Evolutionary conservation across 192 early-diverging fungal species (phyloP).

Genomic region (Backusella tuberculispora): DNA sequence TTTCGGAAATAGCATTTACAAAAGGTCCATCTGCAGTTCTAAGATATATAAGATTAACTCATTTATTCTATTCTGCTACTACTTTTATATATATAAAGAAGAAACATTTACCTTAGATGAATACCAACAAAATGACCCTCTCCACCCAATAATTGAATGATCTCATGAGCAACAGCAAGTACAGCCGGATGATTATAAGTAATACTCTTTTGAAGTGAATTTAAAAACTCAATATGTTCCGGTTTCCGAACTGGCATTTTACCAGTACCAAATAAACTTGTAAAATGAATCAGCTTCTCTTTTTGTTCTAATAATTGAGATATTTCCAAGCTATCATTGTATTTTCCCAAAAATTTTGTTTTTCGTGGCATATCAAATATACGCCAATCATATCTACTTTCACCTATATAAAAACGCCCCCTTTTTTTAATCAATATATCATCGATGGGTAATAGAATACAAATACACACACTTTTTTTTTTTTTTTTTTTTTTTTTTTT

Average conservation of each 20-base stretch:
- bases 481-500: background rate
- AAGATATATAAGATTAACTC: background rate
- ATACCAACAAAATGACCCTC: slow-evolving; percentile 40
- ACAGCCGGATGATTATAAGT: slow-evolving; percentile 40
- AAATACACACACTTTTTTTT: too few relatives aligned
- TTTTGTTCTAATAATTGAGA: slow-evolving; percentile 20
- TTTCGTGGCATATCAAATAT: slow-evolving; percentile 35
- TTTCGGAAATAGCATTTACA: slow-evolving; percentile 32
- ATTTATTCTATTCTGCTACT: background rate
- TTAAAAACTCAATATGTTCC: slow-evolving; percentile 38
- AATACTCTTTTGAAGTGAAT: slow-evolving; percentile 37
- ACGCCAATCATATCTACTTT: slow-evolving; percentile 44
- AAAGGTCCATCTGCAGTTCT: slow-evolving; percentile 42
- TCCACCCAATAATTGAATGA: slow-evolving; percentile 33
- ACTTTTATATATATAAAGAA: background rate
- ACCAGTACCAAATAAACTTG: slow-evolving; percentile 40
- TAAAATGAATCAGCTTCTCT: slow-evolving; percentile 42
- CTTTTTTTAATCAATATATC: too few relatives aligned
- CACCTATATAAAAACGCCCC: slow-evolving; percentile 1
- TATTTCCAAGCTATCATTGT: slow-evolving; percentile 32
- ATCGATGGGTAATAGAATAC: too few relatives aligned
- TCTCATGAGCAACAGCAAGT: slow-evolving; percentile 18
- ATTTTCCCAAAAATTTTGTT: slow-evolving; percentile 30
- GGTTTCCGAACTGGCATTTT: slow-evolving; percentile 36
- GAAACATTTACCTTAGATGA: slow-evolving; percentile 38